Base-by-base conservation (phyloP, 2,329 filamentous ascomycete genomes). In the Akanthomyces lecanii region DNA sequence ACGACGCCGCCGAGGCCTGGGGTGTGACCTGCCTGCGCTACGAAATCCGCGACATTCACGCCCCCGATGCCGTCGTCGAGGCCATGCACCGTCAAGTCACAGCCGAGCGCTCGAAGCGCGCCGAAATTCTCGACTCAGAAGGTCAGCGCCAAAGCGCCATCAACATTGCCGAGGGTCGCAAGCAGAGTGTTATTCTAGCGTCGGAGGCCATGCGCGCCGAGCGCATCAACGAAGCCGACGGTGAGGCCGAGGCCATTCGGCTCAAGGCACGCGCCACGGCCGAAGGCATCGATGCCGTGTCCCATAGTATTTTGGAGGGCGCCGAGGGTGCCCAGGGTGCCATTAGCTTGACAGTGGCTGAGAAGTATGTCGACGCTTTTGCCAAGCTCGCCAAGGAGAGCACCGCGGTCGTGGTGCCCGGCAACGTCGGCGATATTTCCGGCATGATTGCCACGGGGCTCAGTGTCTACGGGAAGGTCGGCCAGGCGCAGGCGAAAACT, bases 11-110 rank as follows among this genome's bases (percentile, higher is more conserved):
- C 5, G 89, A 96, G 71, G 94, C 94, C 61, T 99, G 95, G 95
- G 95, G 95, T 64, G 92, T 99, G 23, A 91, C 92, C 40, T 99
- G 95, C 74, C 83, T 99, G 65, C 89, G 95, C 64, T 99, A 99
- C 81, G 95, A 99, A 78, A 99, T 99, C 74, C 85, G 95, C 69
- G 95, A 99, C 76, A 99, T 99, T 71, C 95, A 99, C 78, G 95
- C 95, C 0, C 95, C 95, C 1, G 91, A 89, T 38, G 89, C 90
- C 56, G 95, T 99, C 14, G 94, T 98, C 65, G 91, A 93, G 71
- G 95, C 95, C 71, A 99, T 99, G 95, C 95, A 99, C 80, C 86
- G 95, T 67, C 94, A 98, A 76, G 95, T 99, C 57, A 98, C 95
- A 0, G 95, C 95, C 21, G 95, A 99, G 80, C 90, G 95, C 48